Conservation (phyloP, 352 stramenopile genomes). For the Pythium pyrilobum region DNA sequence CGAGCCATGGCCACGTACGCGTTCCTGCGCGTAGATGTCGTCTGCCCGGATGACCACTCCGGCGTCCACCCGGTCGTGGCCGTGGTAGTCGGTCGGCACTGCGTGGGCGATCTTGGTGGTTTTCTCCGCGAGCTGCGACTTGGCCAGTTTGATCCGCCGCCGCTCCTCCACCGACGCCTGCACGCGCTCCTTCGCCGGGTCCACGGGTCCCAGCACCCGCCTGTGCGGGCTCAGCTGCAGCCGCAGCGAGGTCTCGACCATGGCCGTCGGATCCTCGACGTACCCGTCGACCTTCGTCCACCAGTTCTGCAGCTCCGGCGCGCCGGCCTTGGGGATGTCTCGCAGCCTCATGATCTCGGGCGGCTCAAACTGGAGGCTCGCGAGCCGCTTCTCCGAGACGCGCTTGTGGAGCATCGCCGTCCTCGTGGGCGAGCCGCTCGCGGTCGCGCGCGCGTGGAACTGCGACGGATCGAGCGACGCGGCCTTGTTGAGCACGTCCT, state of each 20-base stretch:
- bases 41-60: constrained; percentile 22
- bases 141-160: constrained; percentile 21
- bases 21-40: constrained; percentile 40
- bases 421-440: constrained; percentile 35
- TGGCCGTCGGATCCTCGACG: constrained; percentile 40
- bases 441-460: constrained; percentile 31
- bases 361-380: constrained; percentile 50
- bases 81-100: constrained; percentile 25
- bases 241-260: constrained; percentile 36
- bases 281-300: constrained; percentile 56
- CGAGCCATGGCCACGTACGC: constrained; percentile 16
- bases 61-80: constrained; percentile 11
- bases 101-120: constrained; percentile 35
- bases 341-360: constrained; percentile 39
- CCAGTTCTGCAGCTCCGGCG: constrained; percentile 37
- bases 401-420: constrained; percentile 29
- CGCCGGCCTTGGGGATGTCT: constrained; percentile 40
- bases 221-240: constrained; percentile 33
- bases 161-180: constrained; percentile 35
- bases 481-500: constrained; percentile 21
- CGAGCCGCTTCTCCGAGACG: constrained; percentile 23
- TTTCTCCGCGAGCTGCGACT: constrained; percentile 37
- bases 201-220: constrained; percentile 30
- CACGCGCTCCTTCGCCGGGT: constrained; percentile 41
- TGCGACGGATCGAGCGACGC: constrained; percentile 12